Evolutionary conservation across 2,329 filamentous ascomycete species (phyloP).

Genomic region (Colletotrichum sidae): DNA sequence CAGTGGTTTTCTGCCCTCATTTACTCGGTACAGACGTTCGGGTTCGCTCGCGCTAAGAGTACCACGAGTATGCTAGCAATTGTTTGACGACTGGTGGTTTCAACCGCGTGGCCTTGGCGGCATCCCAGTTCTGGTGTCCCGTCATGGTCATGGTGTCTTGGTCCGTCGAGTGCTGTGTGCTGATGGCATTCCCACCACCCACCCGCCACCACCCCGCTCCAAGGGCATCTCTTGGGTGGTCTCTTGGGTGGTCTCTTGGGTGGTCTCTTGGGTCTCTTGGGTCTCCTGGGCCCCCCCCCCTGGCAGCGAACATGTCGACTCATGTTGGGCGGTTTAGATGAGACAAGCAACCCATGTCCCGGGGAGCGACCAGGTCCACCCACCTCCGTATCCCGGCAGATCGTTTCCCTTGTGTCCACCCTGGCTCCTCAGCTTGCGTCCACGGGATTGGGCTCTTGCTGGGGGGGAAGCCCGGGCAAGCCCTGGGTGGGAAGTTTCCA

Average conservation of each 20-base stretch:
- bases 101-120: conserved; percentile 20
- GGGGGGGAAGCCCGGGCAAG: no score
- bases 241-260: no score
- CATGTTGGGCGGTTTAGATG: conserved; percentile 26
- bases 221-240: no score
- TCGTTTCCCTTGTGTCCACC: conserved; percentile 24
- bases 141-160: conserved; percentile 12
- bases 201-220: no score
- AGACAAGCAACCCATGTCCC: conserved; percentile 28
- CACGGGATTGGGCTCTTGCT: neutral
- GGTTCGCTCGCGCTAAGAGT: no score
- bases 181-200: no score
- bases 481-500: no score
- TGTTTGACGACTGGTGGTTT: conserved; percentile 30
- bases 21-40: no score
- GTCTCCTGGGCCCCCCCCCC: conserved; percentile 10
- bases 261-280: no score
- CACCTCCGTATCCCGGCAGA: conserved; percentile 35
- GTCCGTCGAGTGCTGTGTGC: conserved; percentile 6
- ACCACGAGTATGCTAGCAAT: conserved; percentile 8
- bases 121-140: conserved; percentile 1
- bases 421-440: conserved; percentile 3
- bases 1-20: no score
- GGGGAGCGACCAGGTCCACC: neutral
- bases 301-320: conserved; percentile 20